phyloP scores from a whole-genome alignment of 1,284 basidiomycete genomes.

The Kalmanozyma brasiliensis region DNA sequence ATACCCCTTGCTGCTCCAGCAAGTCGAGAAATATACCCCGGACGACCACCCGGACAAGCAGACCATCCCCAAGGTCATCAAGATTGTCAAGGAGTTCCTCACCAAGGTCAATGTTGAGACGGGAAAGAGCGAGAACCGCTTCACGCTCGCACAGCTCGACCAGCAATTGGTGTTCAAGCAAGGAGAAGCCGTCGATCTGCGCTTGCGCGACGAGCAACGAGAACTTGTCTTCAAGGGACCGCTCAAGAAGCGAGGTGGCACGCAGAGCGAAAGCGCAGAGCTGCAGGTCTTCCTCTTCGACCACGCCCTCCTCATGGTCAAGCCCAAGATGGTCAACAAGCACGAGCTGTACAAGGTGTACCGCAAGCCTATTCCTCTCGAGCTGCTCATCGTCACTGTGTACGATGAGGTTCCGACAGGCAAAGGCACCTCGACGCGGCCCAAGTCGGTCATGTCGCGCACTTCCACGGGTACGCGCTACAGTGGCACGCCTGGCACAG shows the following conservation, averaged over 20 bases:
- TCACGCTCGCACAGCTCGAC: slow-evolving; percentile 89
- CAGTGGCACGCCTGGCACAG: slow-evolving; percentile 60
- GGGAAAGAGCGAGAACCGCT: slow-evolving; percentile 90
- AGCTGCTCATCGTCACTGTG: slow-evolving; percentile 85
- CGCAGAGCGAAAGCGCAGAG: slow-evolving; percentile 80
- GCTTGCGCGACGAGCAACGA: slow-evolving; percentile 84
- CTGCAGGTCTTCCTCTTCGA: slow-evolving; percentile 95
- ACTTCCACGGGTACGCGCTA: slow-evolving; percentile 68
- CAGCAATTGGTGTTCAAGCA: slow-evolving; percentile 86
- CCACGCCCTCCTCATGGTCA: slow-evolving; percentile 94
- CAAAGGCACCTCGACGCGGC: slow-evolving; percentile 66
- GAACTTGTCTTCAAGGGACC: slow-evolving; percentile 94
- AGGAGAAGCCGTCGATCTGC: slow-evolving; percentile 86
- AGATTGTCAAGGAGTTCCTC: slow-evolving; percentile 84
- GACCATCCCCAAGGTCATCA: slow-evolving; percentile 81
- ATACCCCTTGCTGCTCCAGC: slow-evolving; percentile 92
- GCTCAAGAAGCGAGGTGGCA: slow-evolving; percentile 85
- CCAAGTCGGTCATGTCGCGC: slow-evolving; percentile 71
- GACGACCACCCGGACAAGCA: slow-evolving; percentile 90
- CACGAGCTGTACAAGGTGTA: slow-evolving; percentile 94
- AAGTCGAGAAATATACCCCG: slow-evolving; percentile 90
- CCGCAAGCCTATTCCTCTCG: slow-evolving; percentile 94
- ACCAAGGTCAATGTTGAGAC: slow-evolving; percentile 89
- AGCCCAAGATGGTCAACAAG: slow-evolving; percentile 85
- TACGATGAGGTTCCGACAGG: slow-evolving; percentile 75